A percentile compares a stretch with the other conserved stretches of the same genome.
phyloP scores from a whole-genome alignment of 1,284 basidiomycete genomes.

The Fomitopsis schrenkii region DNA sequence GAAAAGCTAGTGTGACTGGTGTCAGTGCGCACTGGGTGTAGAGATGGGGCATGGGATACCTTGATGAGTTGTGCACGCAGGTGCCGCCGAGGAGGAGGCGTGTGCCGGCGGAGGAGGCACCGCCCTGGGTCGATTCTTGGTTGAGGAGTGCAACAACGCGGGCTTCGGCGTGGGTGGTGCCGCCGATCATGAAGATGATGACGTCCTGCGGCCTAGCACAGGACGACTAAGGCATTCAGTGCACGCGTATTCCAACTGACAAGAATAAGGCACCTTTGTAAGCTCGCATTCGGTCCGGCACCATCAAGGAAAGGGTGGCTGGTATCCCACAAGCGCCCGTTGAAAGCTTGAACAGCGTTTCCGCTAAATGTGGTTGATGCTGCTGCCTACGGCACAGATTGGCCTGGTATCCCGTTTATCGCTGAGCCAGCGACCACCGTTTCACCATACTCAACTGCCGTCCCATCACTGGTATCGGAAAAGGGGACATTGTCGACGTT shows the following conservation, averaged over 20 bases:
- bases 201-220: slow-evolving; percentile 83
- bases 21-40: not conserved
- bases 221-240: not conserved
- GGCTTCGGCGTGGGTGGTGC: slow-evolving; percentile 92
- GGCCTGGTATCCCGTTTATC: too few species aligned
- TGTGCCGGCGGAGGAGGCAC: slow-evolving; percentile 49
- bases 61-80: slow-evolving; percentile 88
- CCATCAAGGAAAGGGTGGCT: slow-evolving; percentile 89
- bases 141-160: slow-evolving; percentile 82
- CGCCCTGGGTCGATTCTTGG: slow-evolving; percentile 55
- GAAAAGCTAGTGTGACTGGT: slow-evolving; percentile 43
- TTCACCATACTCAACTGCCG: too few species aligned
- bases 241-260: too few species aligned
- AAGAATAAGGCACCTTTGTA: slow-evolving; percentile 53
- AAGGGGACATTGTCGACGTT: too few species aligned
- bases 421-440: too few species aligned
- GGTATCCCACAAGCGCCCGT: slow-evolving; percentile 82
- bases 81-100: slow-evolving; percentile 88
- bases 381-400: too few species aligned
- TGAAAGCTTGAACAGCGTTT: slow-evolving; percentile 89
- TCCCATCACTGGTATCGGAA: too few species aligned
- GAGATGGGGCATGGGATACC: slow-evolving; percentile 40
- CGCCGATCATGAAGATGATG: slow-evolving; percentile 93
- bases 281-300: slow-evolving; percentile 56
- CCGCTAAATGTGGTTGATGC: slow-evolving; percentile 89